phyloP scores from a whole-genome alignment of 371 early-diverging fungal species.

The Dentiscutata heterogama region DNA sequence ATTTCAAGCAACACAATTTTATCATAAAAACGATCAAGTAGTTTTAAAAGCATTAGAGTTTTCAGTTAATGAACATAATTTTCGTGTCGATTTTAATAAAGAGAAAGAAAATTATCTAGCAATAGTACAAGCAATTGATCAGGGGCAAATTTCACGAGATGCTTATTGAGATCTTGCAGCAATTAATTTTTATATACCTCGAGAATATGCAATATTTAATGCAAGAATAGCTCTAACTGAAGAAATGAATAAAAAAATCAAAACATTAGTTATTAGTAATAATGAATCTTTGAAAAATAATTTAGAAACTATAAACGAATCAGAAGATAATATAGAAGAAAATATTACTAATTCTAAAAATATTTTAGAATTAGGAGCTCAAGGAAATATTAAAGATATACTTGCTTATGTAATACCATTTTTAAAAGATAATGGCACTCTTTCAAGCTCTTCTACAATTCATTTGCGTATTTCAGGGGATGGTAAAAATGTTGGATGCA shows the following conservation, averaged over 20 bases:
- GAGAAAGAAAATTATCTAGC: neutral
- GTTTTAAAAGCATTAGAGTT: neutral
- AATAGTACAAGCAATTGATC: neutral
- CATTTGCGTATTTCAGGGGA: neutral
- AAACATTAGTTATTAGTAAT: neutral
- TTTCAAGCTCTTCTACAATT: neutral
- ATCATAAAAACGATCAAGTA: neutral
- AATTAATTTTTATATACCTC: neutral
- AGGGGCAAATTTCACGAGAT: neutral
- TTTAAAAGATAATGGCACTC: neutral
- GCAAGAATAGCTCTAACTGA: neutral
- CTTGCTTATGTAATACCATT: neutral
- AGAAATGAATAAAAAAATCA: neutral
- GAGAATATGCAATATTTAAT: neutral
- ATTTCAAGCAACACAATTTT: neutral
- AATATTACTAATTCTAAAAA: neutral
- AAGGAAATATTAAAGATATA: neutral
- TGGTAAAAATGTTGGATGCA: neutral
- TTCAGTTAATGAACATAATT: neutral
- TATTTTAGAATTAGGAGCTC: neutral
- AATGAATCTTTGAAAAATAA: too few relatives aligned
- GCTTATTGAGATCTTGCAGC: neutral
- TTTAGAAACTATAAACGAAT: neutral
- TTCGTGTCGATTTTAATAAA: neutral
- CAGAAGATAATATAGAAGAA: neutral